Percentiles rank a stretch among this genome's conserved stretches.
These are phyloP conservation scores for Panicum miliaceum DNA, from an alignment of 176 grass and related monocot species.

Conservation along the genomic window DNA sequence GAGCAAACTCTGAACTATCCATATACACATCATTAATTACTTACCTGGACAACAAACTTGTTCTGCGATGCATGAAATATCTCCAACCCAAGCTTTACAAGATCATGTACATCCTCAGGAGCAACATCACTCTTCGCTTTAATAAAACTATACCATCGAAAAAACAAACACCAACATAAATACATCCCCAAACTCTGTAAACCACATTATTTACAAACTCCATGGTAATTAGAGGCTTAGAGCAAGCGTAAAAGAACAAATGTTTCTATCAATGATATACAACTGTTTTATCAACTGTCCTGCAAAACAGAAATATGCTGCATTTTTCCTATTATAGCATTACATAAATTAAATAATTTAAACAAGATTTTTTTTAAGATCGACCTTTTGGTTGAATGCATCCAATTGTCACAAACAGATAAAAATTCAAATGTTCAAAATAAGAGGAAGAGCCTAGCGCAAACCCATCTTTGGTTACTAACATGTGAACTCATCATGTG, in stretches of 20 bases:
- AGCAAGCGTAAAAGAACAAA: background rate
- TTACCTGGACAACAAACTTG: conserved; percentile 96
- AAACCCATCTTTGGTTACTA: background rate
- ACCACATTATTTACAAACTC: conserved; percentile 22
- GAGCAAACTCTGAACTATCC: conserved; percentile 20
- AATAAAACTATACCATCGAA: conserved; percentile 64
- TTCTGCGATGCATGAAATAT: conserved; percentile 84
- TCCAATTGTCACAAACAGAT: conserved; percentile 4
- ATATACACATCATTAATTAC: conserved; percentile 25
- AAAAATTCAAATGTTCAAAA: background rate
- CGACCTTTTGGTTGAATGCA: background rate
- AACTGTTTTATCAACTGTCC: conserved; percentile 13
- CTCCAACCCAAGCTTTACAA: conserved; percentile 80
- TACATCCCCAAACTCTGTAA: background rate
- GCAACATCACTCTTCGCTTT: conserved; percentile 94
- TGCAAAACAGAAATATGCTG: conserved; percentile 10
- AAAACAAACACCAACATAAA: conserved; percentile 34
- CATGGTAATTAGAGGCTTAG: background rate
- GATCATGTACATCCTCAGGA: conserved; percentile 67
- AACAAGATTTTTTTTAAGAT: background rate
- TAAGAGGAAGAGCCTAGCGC: background rate
- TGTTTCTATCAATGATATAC: background rate
- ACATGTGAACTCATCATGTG: background rate
- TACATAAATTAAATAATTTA: conserved; percentile 4
- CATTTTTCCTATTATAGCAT: background rate